Percentiles rank a stretch among this genome's conserved stretches.
Evolutionary conservation across 495 filamentous ascomycete species (phyloP).

Genomic region (Penicillium mononematosum): DNA sequence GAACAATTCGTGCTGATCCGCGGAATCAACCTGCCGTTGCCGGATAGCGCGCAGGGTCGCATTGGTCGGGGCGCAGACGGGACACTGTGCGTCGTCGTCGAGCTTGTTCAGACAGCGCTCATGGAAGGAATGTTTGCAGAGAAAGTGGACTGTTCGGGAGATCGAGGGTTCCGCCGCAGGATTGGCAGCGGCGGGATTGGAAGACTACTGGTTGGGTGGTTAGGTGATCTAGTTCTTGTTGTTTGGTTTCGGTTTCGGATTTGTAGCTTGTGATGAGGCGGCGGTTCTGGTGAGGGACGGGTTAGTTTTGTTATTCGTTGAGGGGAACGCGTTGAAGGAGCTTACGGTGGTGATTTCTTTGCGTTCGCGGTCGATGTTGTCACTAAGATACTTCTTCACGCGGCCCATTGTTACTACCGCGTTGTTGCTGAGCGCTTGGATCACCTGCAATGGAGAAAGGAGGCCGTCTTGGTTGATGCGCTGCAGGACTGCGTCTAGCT

Average conservation of each 20-base stretch:
- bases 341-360: slow-evolving; percentile 72
- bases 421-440: slow-evolving; percentile 84
- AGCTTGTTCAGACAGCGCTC: slow-evolving; percentile 73
- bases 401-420: slow-evolving; percentile 94
- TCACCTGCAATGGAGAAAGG: slow-evolving; percentile 95
- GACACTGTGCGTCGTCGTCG: slow-evolving; percentile 75
- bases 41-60: slow-evolving; percentile 82
- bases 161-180: slow-evolving; percentile 72
- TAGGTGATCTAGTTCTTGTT: slow-evolving; percentile 72
- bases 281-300: slow-evolving; percentile 58
- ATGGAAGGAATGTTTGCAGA: slow-evolving; percentile 96
- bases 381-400: slow-evolving; percentile 86
- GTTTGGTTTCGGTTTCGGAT: slow-evolving; percentile 76
- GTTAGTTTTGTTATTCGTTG: slow-evolving; percentile 13
- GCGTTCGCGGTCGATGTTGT: slow-evolving; percentile 84
- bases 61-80: slow-evolving; percentile 77
- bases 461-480: slow-evolving; percentile 87
- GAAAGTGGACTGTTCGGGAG: slow-evolving; percentile 89
- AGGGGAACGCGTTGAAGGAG: background rate
- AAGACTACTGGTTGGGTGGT: slow-evolving; percentile 81
- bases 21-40: slow-evolving; percentile 81
- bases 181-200: slow-evolving; percentile 80
- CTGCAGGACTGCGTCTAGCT: slow-evolving; percentile 73
- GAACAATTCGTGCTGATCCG: slow-evolving; percentile 89
- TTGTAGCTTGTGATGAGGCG: slow-evolving; percentile 82